Evolutionary conservation across 371 early-diverging fungal genomes (phyloP), one percentile per base, ranked within the genome.

Genomic region (Saksenaea oblongispora): DNA sequence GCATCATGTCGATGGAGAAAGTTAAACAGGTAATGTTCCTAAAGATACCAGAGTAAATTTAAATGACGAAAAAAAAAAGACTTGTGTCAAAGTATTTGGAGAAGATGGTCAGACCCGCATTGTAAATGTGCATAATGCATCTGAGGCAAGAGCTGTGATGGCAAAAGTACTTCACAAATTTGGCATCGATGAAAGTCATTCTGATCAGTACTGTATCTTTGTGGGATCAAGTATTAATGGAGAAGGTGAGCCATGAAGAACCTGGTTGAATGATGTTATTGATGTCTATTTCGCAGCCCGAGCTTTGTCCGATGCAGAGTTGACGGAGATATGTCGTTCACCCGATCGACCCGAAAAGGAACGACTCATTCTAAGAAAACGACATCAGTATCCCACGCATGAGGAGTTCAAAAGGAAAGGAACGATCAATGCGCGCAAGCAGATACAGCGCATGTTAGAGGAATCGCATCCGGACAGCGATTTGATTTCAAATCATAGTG

Each of bases 321-420:
- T 93, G 34, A 72, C 82, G 5, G 85, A 84, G 11, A 90, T 93
- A 47, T 94, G 92, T 69, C 77, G 79, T 22, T 87, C 87, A 31
- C 64, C 86, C 0, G 86, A 85, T 58, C 82, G 87, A 9, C 86
- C 88, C 1, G 89, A 89, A 62, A 87, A 87, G 41, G 92, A 94
- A 56, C 82, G 89, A n/a, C 71, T 93, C 35, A 89, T 91, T 53
- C 61, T 94, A 60, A 78, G 93, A 34, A 92, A 91, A 67, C 81
- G 87, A 34, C 92, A 93, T 67, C 76, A 78, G 58, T 89, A 83
- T 31, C 80, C 86, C 7, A 87, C 83, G 9, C 82, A 84, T 57
- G 86, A 86, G 59, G 78, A 86, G 34, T 78, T 85, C 34, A 85
- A 86, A 69, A 71, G 83, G 39, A 79, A 84, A 37, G 82, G 86